These are phyloP conservation scores for Coffea canephora DNA, from an alignment of 257 asterid species.

Conservation along the genomic window DNA sequence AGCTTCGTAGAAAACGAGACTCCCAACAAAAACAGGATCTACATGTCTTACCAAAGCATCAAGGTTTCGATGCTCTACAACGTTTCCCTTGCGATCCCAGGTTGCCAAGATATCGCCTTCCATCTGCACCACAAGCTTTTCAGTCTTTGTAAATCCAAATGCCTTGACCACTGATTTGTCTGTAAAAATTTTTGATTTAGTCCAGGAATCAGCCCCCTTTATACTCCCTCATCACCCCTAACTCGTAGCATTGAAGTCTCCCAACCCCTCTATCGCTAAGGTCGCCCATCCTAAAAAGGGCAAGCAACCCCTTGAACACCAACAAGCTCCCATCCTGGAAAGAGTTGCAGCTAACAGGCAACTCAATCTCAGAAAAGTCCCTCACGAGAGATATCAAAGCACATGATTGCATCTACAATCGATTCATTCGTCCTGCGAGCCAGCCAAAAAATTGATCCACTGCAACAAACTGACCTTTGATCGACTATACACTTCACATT, in stretches of 20 bases:
- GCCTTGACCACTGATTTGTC: background rate
- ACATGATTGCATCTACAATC: background rate
- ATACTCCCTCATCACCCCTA: conserved; percentile 3
- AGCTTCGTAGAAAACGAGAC: background rate
- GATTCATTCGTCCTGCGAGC: too few species aligned
- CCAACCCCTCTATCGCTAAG: background rate
- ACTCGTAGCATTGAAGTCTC: background rate
- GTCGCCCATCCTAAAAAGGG: background rate
- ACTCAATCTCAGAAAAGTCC: conserved; percentile 3
- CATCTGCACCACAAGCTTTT: conserved; percentile 3
- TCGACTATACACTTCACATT: conserved; percentile 1
- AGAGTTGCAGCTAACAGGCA: background rate
- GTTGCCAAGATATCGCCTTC: background rate
- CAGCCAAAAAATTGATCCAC: background rate
- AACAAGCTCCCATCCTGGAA: background rate
- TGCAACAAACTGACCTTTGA: conserved; percentile 1
- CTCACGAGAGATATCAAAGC: background rate
- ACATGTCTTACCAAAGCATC: conserved; percentile 1
- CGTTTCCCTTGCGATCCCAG: background rate
- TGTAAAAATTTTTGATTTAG: background rate
- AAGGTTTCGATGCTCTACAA: background rate
- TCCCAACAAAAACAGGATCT: conserved; percentile 9
- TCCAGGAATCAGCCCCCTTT: background rate
- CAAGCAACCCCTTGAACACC: conserved; percentile 8
- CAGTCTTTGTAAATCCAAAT: conserved; percentile 3